Base-by-base conservation (phyloP, 2,329 filamentous ascomycete species). In the Exophiala spinifera region DNA sequence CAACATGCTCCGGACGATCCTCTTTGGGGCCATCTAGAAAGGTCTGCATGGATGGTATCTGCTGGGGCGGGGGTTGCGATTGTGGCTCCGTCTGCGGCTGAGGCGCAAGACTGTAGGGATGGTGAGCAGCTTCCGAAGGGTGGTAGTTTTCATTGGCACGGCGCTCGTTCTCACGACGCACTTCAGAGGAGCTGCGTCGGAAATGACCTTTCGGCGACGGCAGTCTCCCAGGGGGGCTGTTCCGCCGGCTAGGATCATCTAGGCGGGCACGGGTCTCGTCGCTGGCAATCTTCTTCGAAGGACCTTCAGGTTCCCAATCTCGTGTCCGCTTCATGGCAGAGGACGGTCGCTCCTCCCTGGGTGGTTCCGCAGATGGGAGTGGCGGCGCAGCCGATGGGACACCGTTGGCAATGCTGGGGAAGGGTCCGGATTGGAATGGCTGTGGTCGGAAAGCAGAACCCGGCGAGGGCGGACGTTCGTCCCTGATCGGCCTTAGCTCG, bases 91-190 rank as follows among this genome's bases (percentile, higher is more conserved):
- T 6, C 10, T 31, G 28, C 28, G 28, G 28, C 28, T 61, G 71
- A 23, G 78, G 75, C n/a, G 74, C 74, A 44, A 79, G 85, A 44
- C 80, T 81, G 28, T 79, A 85, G 20, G 86, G 86, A 67, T 95
- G 91, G 67, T 96, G 91, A 2, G 91, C 91, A 51, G 90, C 89
- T 70, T 96, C 91, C 1, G 91, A 96, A 3, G 92, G 91, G 69
- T 96, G 89, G 66, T 96, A 96, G 51, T 80, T 85, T 49, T 94
- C 88, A 59, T 85, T 86, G 28, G 80, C 81, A 51, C 88, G 85
- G 48, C 88, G 87, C 64, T 87, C 81, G 34, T 62, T 61, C 49
- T 82, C 80, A 33, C 86, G 84, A 50, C 84, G 81, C 46, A 76
- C 77, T 65, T 89, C 87, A 8, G 61, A 63, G 0, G 87, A 89